A percentile compares a stretch with the other conserved stretches of the same genome.
Conservation (phyloP, 2,329 filamentous ascomycete genomes). For the Albophoma yamanashiensis region DNA sequence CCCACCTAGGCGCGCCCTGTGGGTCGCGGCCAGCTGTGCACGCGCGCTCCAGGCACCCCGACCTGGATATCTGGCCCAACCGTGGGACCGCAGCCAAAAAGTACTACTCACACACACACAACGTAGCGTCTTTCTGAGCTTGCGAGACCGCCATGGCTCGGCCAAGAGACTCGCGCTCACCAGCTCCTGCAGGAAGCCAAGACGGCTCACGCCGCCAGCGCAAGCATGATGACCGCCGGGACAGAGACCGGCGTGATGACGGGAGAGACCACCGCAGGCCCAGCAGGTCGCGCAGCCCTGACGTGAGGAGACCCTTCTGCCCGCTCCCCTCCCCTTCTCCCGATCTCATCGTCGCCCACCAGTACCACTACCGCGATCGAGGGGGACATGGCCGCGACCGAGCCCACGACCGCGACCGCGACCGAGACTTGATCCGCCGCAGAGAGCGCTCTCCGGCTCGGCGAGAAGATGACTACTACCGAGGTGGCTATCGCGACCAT, state of each 20-base stretch:
- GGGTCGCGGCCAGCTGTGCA: not conserved
- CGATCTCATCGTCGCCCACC: conserved; percentile 24
- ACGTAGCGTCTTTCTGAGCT: conserved; percentile 29
- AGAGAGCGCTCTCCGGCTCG: conserved; percentile 61
- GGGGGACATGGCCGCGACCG: conserved; percentile 31
- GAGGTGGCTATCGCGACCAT: conserved; percentile 49
- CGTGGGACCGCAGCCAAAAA: conserved; percentile 13
- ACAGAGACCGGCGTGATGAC: conserved; percentile 38
- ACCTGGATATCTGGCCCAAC: not conserved
- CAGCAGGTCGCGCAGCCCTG: conserved; percentile 51
- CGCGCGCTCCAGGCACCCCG: not conserved
- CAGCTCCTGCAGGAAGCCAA: conserved; percentile 85
- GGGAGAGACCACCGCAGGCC: conserved; percentile 42
- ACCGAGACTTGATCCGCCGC: conserved; percentile 50
- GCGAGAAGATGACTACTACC: conserved; percentile 54
- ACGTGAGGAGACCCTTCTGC: conserved; percentile 35
- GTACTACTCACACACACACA: conserved; percentile 23
- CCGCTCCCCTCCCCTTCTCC: conserved; percentile 11
- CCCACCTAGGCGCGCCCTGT: not conserved
- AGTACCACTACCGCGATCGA: conserved; percentile 51
- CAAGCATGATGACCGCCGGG: conserved; percentile 50
- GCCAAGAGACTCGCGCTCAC: conserved; percentile 68
- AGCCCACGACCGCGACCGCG: conserved; percentile 27
- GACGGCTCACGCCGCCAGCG: conserved; percentile 59
- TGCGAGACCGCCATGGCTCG: conserved; percentile 45